Conservation (phyloP, 2,329 filamentous ascomycete genomes). For the Verticillium nonalfalfae region DNA sequence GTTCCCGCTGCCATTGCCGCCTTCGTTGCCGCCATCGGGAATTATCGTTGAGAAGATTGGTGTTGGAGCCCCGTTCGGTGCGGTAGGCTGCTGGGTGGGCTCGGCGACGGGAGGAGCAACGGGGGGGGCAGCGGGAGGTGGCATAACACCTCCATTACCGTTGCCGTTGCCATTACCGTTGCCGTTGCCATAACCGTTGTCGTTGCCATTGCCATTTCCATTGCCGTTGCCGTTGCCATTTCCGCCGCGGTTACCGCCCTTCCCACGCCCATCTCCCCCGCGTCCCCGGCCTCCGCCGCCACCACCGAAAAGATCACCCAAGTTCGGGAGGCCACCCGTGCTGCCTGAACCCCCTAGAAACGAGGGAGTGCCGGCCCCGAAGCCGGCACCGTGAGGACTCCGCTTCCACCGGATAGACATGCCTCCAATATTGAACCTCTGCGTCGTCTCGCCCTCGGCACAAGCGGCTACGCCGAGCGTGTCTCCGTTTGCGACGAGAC, state of each 20-base stretch:
- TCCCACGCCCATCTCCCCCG: neutral
- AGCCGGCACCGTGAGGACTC: neutral
- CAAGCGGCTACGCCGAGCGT: slow-evolving; percentile 38
- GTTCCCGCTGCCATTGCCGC: neutral
- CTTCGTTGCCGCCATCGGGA: neutral
- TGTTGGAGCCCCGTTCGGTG: neutral
- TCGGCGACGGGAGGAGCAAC: neutral
- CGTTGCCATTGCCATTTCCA: neutral
- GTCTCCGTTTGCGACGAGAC: slow-evolving; percentile 36
- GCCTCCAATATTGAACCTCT: slow-evolving; percentile 30
- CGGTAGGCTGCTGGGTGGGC: neutral
- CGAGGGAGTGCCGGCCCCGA: neutral
- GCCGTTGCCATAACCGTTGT: slow-evolving; percentile 1
- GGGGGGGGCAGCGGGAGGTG: slow-evolving; percentile 11
- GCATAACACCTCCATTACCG: slow-evolving; percentile 3
- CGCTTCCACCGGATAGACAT: neutral
- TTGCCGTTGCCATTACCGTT: slow-evolving; percentile 2
- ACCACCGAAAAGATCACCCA: neutral
- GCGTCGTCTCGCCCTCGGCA: slow-evolving; percentile 27
- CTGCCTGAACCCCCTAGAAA: neutral
- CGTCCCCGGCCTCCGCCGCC: neutral
- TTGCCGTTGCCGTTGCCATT: slow-evolving; percentile 5
- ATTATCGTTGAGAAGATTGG: neutral
- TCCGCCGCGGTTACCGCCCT: neutral
- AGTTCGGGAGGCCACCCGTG: neutral